A percentile compares a stretch with the other conserved stretches of the same genome.
phyloP scores from a whole-genome alignment of 2,329 filamentous ascomycete species.

The Sporothrix luriei region DNA sequence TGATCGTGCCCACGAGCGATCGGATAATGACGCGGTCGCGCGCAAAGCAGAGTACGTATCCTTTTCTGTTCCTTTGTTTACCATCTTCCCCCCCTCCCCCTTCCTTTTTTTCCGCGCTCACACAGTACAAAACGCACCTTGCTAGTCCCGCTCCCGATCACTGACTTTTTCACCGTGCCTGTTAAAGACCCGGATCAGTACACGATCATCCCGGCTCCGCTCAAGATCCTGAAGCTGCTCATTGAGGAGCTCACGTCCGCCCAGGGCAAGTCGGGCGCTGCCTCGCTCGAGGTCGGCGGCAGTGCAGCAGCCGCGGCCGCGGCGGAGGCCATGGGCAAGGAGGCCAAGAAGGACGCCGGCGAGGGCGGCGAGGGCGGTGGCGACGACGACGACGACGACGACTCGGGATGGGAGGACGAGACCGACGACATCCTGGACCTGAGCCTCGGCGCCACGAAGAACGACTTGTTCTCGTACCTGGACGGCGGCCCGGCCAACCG shows the following conservation, averaged over 20 bases:
- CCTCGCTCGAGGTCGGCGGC: conserved; percentile 29
- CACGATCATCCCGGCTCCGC: conserved; percentile 79
- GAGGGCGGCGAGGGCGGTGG: neutral
- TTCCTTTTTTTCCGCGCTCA: conserved; percentile 10
- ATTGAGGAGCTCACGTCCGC: conserved; percentile 88
- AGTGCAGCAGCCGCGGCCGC: conserved; percentile 62
- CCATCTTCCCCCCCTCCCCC: neutral
- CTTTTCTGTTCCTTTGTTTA: conserved; percentile 29
- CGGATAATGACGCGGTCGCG: conserved; percentile 93
- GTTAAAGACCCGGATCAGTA: conserved; percentile 78
- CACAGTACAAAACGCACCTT: conserved; percentile 16
- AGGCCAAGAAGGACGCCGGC: neutral
- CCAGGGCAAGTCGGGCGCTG: conserved; percentile 59
- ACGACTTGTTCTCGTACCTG: conserved; percentile 78
- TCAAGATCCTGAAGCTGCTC: conserved; percentile 96
- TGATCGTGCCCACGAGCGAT: conserved; percentile 78
- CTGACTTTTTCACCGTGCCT: conserved; percentile 39
- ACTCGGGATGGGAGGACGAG: conserved; percentile 89
- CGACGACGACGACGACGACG: conserved; percentile 64
- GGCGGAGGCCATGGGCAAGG: conserved; percentile 50
- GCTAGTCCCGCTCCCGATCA: conserved; percentile 32
- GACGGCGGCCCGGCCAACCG: conserved; percentile 59
- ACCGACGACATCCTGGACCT: conserved; percentile 76
- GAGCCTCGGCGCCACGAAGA: conserved; percentile 66
- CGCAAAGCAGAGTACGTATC: conserved; percentile 70